These are phyloP conservation scores for Silene coronaria DNA, from an alignment of 179 eudicot genomes.

Conservation along the genomic window DNA sequence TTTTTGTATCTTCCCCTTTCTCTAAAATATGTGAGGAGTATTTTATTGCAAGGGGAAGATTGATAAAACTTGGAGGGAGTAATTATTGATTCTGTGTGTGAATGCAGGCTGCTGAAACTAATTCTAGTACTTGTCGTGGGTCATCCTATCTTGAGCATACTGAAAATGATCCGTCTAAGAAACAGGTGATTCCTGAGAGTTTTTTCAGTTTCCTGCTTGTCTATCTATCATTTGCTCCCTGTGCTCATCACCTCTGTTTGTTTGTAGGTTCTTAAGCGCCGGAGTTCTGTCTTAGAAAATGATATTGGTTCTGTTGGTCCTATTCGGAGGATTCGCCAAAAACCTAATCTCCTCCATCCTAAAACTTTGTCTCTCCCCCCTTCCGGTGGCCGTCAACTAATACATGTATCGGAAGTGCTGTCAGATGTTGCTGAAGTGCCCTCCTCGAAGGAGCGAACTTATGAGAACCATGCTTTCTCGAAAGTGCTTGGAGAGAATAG, in stretches of 20 bases:
- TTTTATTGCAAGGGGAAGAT: no score
- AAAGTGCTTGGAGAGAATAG: constrained; percentile 30
- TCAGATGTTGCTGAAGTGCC: constrained; percentile 34
- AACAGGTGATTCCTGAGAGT: constrained; percentile 34
- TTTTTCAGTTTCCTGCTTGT: background rate
- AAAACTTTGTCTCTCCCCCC: constrained; percentile 31
- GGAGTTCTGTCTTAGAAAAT: constrained; percentile 70
- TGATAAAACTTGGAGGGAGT: no score
- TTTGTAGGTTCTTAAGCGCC: constrained; percentile 73
- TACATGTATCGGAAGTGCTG: constrained; percentile 31
- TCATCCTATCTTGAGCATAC: constrained; percentile 31
- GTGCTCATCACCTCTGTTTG: constrained; percentile 10
- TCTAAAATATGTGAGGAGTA: no score
- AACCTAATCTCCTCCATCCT: constrained; percentile 61
- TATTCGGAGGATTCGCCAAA: constrained; percentile 81
- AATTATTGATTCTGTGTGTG: no score
- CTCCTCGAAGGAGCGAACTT: constrained; percentile 25
- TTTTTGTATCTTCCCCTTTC: no score
- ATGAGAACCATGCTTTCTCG: constrained; percentile 20
- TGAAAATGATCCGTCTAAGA: constrained; percentile 40
- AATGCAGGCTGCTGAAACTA: constrained; percentile 30
- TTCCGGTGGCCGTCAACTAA: constrained; percentile 28
- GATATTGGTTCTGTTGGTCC: constrained; percentile 78
- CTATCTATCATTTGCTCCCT: constrained; percentile 14
- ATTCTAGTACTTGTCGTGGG: constrained; percentile 15